Evolutionary conservation across 164 flowering plant genomes (phyloP), one percentile per base, ranked within the genome.

Genomic region (Brasenia schreberi): DNA sequence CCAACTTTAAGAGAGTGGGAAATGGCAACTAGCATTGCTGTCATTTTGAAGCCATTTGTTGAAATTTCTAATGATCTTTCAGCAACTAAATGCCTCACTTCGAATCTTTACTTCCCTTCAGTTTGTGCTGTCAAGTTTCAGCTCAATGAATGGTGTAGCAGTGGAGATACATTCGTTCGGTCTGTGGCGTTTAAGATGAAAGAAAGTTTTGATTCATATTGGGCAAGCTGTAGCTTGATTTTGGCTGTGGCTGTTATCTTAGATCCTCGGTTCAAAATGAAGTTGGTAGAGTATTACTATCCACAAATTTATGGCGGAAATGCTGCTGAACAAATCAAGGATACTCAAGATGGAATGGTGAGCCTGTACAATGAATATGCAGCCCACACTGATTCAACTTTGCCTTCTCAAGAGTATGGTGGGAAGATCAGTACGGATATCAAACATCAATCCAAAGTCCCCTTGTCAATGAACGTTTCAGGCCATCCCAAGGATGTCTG

Each of bases 261-360:
- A 92, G 98, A 93, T 77, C 98, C 98, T 6, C 81, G 98, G 65
- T 87, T 80, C 74, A 93, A 89, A 69, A 80, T 87, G 85, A 84
- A 84, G 78, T 83, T 94, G 59, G 84, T 94, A 42, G 89, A 84
- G 69, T 84, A 81, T 72, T 83, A 81, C 63, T 91, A 89, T 74
- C 9, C 79, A 19, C 85, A 81, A 72, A 70, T 90, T 1, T 91
- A 81, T 66, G 93, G 91, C 5, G 86, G 81, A n/a, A 78, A 83
- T 62, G 85, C 85, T 45, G 79, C 69, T 5, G 53, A 60, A 7
- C 78, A 82, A 80, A 66, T 82, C 59, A 79, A 78, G 72, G 62
- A 73, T 58, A 84, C 89, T 19, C 83, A 83, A 61, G 85, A 86
- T 56, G 82, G 88, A n/a, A 39, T 91, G 59, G 90, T 79, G 65